A percentile compares a stretch with the other conserved stretches of the same genome.
Evolutionary conservation across 768 basidiomycete genomes (phyloP).

Genomic region (Phlebiopsis flavidoalba): DNA sequence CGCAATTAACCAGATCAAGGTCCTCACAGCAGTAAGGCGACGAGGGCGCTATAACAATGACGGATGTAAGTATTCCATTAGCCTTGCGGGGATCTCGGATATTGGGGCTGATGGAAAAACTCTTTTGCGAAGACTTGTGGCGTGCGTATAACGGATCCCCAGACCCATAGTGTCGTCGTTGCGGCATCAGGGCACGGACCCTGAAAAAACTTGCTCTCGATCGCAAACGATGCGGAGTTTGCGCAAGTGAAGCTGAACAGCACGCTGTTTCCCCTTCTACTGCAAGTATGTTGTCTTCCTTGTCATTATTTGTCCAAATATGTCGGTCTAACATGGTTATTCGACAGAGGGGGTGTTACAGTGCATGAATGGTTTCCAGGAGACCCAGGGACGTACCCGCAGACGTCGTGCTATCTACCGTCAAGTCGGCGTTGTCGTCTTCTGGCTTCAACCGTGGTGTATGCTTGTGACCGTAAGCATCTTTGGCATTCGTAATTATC

Average conservation of each 20-base stretch:
- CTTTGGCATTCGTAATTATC: not conserved
- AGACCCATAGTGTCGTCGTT: slow-evolving; percentile 28
- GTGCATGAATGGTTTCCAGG: slow-evolving; percentile 26
- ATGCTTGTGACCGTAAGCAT: slow-evolving; percentile 16
- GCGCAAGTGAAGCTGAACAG: slow-evolving; percentile 25
- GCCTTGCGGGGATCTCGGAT: not conserved
- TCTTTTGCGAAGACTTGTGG: slow-evolving; percentile 17
- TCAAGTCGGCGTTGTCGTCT: slow-evolving; percentile 19
- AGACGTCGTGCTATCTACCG: slow-evolving; percentile 21
- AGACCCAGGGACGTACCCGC: slow-evolving; percentile 24
- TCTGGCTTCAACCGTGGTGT: slow-evolving; percentile 22
- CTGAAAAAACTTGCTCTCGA: slow-evolving; percentile 20
- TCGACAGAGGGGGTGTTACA: slow-evolving; percentile 13
- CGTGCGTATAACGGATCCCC: slow-evolving; percentile 32
- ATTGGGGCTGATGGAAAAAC: not conserved
- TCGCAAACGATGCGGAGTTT: slow-evolving; percentile 22
- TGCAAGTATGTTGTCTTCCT: slow-evolving; percentile 10
- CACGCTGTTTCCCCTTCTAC: slow-evolving; percentile 34
- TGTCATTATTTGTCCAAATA: not conserved
- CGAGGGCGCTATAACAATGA: slow-evolving; percentile 15
- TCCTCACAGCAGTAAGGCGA: slow-evolving; percentile 22
- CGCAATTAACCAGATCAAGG: slow-evolving; percentile 17
- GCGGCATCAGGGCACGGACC: slow-evolving; percentile 35
- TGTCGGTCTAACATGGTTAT: not conserved
- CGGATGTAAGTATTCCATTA: slow-evolving; percentile 10